Conservation (phyloP, 192 early-diverging fungal species). For the Coemansia sp. region DNA sequence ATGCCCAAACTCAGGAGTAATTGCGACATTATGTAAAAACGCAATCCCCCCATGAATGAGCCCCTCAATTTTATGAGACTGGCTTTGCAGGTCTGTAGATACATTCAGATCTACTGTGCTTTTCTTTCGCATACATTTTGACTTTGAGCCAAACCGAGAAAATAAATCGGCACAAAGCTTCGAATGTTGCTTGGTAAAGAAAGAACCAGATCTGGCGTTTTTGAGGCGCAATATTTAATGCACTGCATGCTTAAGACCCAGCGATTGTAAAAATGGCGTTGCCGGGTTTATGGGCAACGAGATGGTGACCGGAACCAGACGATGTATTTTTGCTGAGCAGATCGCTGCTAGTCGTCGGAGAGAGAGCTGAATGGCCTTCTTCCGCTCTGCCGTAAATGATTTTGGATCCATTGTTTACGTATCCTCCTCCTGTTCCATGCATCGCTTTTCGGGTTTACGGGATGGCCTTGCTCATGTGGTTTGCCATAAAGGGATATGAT, state of each 20-base stretch:
- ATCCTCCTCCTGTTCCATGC: too few relatives aligned
- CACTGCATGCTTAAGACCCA: conserved; percentile 3
- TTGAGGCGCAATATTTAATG: background rate
- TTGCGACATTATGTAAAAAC: too few relatives aligned
- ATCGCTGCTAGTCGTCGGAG: too few relatives aligned
- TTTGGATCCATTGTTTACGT: too few relatives aligned
- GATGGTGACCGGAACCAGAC: too few relatives aligned
- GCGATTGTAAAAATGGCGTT: background rate
- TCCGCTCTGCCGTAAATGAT: too few relatives aligned
- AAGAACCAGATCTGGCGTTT: background rate
- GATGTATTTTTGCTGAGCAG: too few relatives aligned
- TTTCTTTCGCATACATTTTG: conserved; percentile 36
- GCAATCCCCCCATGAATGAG: background rate
- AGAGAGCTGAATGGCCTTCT: too few relatives aligned
- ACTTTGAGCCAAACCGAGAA: conserved; percentile 26
- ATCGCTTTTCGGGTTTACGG: too few relatives aligned
- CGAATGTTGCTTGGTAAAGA: conserved; percentile 36
- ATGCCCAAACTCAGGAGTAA: too few relatives aligned
- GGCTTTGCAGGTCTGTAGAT: background rate
- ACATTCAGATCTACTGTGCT: background rate
- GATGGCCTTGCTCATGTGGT: too few relatives aligned
- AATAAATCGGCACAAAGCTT: conserved; percentile 33
- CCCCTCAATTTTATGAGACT: background rate
- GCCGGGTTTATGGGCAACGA: conserved; percentile 6
- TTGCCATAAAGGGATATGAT: too few relatives aligned